Evolutionary conservation across 2,329 filamentous ascomycete species (phyloP).

Genomic region (Fusarium sp.): DNA sequence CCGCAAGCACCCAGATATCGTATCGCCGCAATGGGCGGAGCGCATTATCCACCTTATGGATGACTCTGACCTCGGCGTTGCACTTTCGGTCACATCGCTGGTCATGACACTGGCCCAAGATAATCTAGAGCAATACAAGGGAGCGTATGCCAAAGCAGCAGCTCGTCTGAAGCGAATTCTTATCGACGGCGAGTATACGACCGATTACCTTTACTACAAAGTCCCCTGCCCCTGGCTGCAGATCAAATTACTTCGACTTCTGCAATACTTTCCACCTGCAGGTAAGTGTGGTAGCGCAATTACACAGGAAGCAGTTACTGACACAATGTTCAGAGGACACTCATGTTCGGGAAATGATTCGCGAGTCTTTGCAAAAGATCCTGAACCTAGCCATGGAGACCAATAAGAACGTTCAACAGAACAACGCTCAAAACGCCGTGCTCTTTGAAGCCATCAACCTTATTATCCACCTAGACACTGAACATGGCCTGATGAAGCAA

Average conservation of each 20-base stretch:
- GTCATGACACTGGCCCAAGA: slow-evolving; percentile 96
- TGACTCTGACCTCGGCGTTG: slow-evolving; percentile 91
- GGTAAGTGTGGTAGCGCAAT: slow-evolving; percentile 62
- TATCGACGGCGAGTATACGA: slow-evolving; percentile 87
- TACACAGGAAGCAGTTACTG: not conserved
- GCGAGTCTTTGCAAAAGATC: slow-evolving; percentile 90
- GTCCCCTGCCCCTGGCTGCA: slow-evolving; percentile 99
- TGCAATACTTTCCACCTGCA: slow-evolving; percentile 97
- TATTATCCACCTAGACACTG: slow-evolving; percentile 96
- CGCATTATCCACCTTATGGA: slow-evolving; percentile 99
- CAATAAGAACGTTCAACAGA: slow-evolving; percentile 98
- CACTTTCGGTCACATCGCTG: slow-evolving; percentile 92
- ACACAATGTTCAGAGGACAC: slow-evolving; percentile 76
- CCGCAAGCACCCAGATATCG: slow-evolving; percentile 91
- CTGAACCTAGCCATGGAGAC: slow-evolving; percentile 91
- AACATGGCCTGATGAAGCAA: slow-evolving; percentile 94
- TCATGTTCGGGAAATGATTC: slow-evolving; percentile 89
- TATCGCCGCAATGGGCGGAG: slow-evolving; percentile 97
- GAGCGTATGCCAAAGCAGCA: slow-evolving; percentile 93
- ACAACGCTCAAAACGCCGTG: slow-evolving; percentile 98
- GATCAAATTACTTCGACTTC: slow-evolving; percentile 87
- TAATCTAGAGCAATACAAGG: slow-evolving; percentile 92
- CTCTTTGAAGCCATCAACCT: slow-evolving; percentile 98
- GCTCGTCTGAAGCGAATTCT: slow-evolving; percentile 88
- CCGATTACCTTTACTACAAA: slow-evolving; percentile 98